Base-by-base conservation (phyloP, 1,139 yeast species). In the Diutina siamensis region DNA sequence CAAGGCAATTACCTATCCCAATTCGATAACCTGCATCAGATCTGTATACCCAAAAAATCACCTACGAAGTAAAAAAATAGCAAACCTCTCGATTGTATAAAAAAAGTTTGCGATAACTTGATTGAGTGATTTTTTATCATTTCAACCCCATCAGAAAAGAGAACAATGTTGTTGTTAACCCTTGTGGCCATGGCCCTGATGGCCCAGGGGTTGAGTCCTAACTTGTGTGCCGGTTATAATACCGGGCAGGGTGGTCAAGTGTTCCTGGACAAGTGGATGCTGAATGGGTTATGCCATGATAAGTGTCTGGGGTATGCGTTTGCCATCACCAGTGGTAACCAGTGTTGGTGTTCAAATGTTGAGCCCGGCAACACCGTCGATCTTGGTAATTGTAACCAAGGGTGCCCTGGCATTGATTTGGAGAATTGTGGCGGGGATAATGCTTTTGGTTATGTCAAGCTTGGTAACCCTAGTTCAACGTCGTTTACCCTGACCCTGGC, bases 261-360 rank as follows among this genome's bases (percentile, higher is more conserved):
- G 12, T 48, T 57, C 8, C 53, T 57, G 31, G 21, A 53, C 45
- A 49, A 58, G 47, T 64, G 51, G 57, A 57, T 77, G 71, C 73
- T 83, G 34, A 74, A 72, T 52, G 87, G 87, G 1, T 58, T 58
- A 4, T 81, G 87, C 57, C 56, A 64, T 5, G 65, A 64, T 47
- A 58, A 64, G 35, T 81, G 88, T 56, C 32, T 49, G 2, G 49
- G 46, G 5, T 50, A 52, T 13, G 79, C 76, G n/a, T 75, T 62
- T 54, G 70, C 78, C 2, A 76, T 71, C 47, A 60, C 80, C 17
- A 80, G 71, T 49, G 67, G 64, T 21, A 53, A 61, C 46, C 50
- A 66, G 45, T 81, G 88, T 59, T 81, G 80, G 76, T 81, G 88
- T 56, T 69, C 83, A 10, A 68, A 80, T 55, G 56, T 59, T 34